Conservation (phyloP, 495 filamentous ascomycete species). For the Margaritispora aquatica region DNA sequence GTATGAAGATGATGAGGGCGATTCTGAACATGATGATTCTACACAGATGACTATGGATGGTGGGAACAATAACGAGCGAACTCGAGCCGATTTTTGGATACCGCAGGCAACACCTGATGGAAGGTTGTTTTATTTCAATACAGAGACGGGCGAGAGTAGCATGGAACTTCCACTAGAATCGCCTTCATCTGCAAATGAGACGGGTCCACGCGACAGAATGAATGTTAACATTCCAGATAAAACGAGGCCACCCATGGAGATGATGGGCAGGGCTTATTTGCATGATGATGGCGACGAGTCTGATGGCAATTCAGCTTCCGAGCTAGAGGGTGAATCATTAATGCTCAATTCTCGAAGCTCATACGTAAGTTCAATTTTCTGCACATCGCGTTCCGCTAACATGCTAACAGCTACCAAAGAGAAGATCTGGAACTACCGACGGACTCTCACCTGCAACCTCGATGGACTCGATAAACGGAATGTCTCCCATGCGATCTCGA, state of each 20-base stretch:
- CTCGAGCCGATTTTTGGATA: constrained; percentile 96
- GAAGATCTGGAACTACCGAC: constrained; percentile 59
- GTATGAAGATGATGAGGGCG: constrained; percentile 58
- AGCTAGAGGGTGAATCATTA: constrained; percentile 59
- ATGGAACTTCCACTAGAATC: constrained; percentile 93
- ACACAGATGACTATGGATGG: constrained; percentile 64
- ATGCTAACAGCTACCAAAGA: constrained; percentile 31
- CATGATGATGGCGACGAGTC: constrained; percentile 83
- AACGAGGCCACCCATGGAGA: constrained; percentile 85
- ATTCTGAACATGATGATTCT: constrained; percentile 56
- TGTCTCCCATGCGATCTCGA: constrained; percentile 40
- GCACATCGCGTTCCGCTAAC: constrained; percentile 1
- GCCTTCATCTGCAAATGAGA: constrained; percentile 72
- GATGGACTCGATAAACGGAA: constrained; percentile 76
- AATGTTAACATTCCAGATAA: constrained; percentile 84
- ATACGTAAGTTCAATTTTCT: constrained; percentile 34
- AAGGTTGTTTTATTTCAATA: constrained; percentile 96
- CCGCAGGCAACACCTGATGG: constrained; percentile 94
- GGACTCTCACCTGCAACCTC: constrained; percentile 85
- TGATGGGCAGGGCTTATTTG: constrained; percentile 79
- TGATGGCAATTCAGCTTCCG: constrained; percentile 72
- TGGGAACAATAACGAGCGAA: constrained; percentile 58
- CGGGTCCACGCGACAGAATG: constrained; percentile 78
- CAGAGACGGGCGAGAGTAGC: constrained; percentile 84
- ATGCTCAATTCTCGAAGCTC: constrained; percentile 42